Evolutionary conservation across 768 basidiomycete species (phyloP), one percentile per base, ranked within the genome.

Genomic region (Naganishia onofrii): DNA sequence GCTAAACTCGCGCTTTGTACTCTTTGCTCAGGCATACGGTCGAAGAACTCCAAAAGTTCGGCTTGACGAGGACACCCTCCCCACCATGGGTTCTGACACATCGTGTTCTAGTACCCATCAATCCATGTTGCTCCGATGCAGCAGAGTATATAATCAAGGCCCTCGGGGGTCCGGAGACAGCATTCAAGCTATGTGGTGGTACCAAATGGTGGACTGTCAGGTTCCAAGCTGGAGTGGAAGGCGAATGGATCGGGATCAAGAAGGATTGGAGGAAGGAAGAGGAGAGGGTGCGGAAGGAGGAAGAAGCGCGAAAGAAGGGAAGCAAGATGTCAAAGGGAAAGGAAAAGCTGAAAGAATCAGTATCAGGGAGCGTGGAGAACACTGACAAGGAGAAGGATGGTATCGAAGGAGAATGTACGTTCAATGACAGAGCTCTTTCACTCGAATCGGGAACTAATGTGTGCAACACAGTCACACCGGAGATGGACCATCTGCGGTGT

Each of bases 151-250:
- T 97, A 56, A 88, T 93, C 68, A 83, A 86, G 71, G 91, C 87
- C 3, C 84, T 96, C 9, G 93, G 93, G 1, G 93, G 94, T n/a
- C 74, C 77, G 46, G 89, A 90, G 75, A 86, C 89, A 48, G 84
- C 86, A 17, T 85, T 87, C 72, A 85, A 84, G 48, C 78, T 92
- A 34, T 88, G 93, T 3, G 95, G 95, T 13, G 95, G 95, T 0
- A 86, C 87, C 6, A 93, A 94, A 78, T 98, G 95, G 93, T 98
- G 95, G 95, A 94, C 96, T 81, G 92, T 94, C 38, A 88, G 94
- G 51, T 89, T 90, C 23, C 78, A 92, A 55, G 82, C 86, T n/a
- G 92, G 92, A 8, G 85, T 95, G 13, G 87, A 91, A 76, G 91
- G 85, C 0, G 90, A 95, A 78, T 95, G 93, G 93, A 87, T 94